Conservation (phyloP, 768 basidiomycete genomes). For the Calocybe indica region DNA sequence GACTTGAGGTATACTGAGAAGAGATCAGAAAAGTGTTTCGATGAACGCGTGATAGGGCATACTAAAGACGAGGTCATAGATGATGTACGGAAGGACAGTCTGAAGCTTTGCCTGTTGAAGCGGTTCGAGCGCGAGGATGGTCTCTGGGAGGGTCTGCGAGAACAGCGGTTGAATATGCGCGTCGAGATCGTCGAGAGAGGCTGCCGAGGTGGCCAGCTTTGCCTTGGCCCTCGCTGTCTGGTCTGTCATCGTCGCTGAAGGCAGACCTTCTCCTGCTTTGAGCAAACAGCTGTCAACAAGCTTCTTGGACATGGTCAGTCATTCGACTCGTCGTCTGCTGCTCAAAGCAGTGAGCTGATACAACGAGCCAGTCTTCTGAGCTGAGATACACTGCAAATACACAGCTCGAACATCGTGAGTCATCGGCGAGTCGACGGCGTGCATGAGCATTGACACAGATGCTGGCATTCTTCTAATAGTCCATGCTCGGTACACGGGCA, state of each 20-base stretch:
- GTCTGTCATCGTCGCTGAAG: constrained; percentile 29
- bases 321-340: constrained; percentile 12
- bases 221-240: constrained; percentile 41
- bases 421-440: not conserved
- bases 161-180: constrained; percentile 60
- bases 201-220: constrained; percentile 42
- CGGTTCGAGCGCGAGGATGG: constrained; percentile 55
- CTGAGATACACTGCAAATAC: constrained; percentile 95
- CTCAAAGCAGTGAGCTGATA: constrained; percentile 2
- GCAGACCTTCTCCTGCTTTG: constrained; percentile 1
- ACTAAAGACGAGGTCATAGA: constrained; percentile 87
- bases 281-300: constrained; percentile 27
- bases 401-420: constrained; percentile 89
- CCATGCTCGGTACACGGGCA: constrained; percentile 94
- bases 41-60: constrained; percentile 17
- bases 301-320: constrained; percentile 36
- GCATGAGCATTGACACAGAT: constrained; percentile 7
- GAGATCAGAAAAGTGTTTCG: constrained; percentile 5
- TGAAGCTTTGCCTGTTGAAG: constrained; percentile 82
- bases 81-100: constrained; percentile 71
- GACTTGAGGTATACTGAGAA: constrained; percentile 73
- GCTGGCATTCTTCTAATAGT: constrained; percentile 41
- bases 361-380: constrained; percentile 67
- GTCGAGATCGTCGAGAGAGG: constrained; percentile 68
- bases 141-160: constrained; percentile 61